phyloP scores from a whole-genome alignment of 163 green algal species.

The Chlamydomonas reinhardtii region DNA sequence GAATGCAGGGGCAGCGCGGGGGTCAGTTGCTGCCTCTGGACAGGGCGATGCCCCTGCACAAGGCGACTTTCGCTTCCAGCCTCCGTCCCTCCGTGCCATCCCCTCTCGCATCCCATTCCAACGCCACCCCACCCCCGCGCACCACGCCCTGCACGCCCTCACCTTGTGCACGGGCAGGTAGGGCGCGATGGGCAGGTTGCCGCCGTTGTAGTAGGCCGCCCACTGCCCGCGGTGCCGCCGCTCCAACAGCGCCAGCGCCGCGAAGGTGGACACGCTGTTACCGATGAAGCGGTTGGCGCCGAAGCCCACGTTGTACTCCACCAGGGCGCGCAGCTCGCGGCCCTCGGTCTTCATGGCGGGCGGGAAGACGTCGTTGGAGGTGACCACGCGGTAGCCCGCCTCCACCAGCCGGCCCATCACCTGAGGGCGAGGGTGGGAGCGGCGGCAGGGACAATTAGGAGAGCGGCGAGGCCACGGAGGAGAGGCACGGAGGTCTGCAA shows the following conservation, averaged over 20 bases:
- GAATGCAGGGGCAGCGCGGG: too few species aligned
- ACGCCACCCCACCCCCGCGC: too few species aligned
- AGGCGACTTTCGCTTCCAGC: too few species aligned
- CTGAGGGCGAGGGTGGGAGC: not conserved
- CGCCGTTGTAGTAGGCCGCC: slow-evolving; percentile 70
- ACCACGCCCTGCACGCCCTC: not conserved
- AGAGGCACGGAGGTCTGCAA: too few species aligned
- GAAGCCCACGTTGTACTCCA: slow-evolving; percentile 69
- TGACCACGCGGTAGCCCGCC: slow-evolving; percentile 44
- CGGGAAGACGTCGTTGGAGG: slow-evolving; percentile 31
- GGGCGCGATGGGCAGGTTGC: slow-evolving; percentile 64
- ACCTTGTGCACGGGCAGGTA: slow-evolving; percentile 62
- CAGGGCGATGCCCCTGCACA: too few species aligned
- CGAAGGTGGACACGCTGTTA: slow-evolving; percentile 66
- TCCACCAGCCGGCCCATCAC: slow-evolving; percentile 33
- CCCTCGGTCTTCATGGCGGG: slow-evolving; percentile 1
- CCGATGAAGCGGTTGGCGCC: slow-evolving; percentile 60
- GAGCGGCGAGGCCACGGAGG: too few species aligned
- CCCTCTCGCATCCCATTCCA: too few species aligned
- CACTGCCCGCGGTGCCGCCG: slow-evolving; percentile 57
- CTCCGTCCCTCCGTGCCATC: too few species aligned
- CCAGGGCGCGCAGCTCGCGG: slow-evolving; percentile 45
- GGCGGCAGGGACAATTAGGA: too few species aligned
- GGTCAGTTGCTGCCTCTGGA: too few species aligned
- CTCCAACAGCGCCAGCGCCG: slow-evolving; percentile 62